Base-by-base conservation (phyloP, 805 yeast species). In the Myxozyma monticola region DNA sequence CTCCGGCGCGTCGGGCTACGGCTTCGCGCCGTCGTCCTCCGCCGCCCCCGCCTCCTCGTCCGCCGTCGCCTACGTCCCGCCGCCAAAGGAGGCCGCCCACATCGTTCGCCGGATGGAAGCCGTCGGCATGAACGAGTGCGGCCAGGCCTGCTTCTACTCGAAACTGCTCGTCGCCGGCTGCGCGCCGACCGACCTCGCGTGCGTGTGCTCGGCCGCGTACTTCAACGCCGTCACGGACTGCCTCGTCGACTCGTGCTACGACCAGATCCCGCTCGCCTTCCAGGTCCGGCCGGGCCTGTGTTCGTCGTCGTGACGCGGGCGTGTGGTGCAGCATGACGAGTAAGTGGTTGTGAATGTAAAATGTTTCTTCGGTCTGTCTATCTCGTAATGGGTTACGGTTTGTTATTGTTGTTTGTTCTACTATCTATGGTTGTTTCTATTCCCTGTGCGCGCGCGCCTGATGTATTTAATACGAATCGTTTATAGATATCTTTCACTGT, bases 141-240 rank as follows among this genome's bases (percentile, higher is more conserved):
- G 59, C 9, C 59, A 54, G 37, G 30, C 53, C 4, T 54, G 59
- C 42, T 54, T 54, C 42, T 54, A 54, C 42, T 42, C 59, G 7
- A 53, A 47, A 45, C 50, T 54, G 10, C n/a, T 26, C 2, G 45
- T 29, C 4, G 52, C 48, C n/a, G 59, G 57, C 20, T 54, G 59
- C 48, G 33, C 28, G 18, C 47, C 59, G 3, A 46, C 41, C 9
- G 59, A 54, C 43, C 34, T 51, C 34, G 36, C 36, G 14, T 54
- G 59, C 37, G 36, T 54, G 14, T 54, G 59, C 45, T 54, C 59
- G 33, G 41, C 59, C 15, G 44, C 57, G 8, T 54, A 54, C 38
- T 54, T 54, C 57, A 50, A 48, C 45, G 59, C 59, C n/a, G 59
- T 54, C 41, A 54, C 59, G 2, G 59, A 54, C 45, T 54, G 59